A percentile compares a stretch with the other conserved stretches of the same genome.
phyloP scores from a whole-genome alignment of 371 early-diverging fungal species.

The Zychaea mexicana region DNA sequence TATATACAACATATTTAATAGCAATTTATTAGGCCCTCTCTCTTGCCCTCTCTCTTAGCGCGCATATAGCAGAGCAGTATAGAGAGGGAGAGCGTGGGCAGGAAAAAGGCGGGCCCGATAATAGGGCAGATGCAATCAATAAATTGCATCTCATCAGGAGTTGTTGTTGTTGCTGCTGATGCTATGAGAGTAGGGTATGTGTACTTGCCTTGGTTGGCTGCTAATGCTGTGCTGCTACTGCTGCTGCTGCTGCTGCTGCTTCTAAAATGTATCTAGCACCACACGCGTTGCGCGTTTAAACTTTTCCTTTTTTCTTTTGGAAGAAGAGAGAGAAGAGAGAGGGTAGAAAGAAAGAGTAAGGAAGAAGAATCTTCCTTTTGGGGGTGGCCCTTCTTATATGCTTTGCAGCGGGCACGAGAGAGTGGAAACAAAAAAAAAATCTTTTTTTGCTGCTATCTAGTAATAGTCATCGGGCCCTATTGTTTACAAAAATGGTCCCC shows the following conservation, averaged over 20 bases:
- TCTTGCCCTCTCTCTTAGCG: too few relatives aligned
- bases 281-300: neutral
- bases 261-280: neutral
- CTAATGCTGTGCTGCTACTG: neutral
- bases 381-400: slow-evolving; percentile 8
- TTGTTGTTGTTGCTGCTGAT: too few relatives aligned
- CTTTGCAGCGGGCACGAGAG: too few relatives aligned
- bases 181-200: neutral
- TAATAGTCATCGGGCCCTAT: slow-evolving; percentile 26
- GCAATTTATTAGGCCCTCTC: too few relatives aligned
- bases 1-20: too few relatives aligned
- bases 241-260: neutral
- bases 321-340: slow-evolving; percentile 13
- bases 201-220: slow-evolving; percentile 4
- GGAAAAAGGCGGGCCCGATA: neutral
- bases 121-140: slow-evolving; percentile 12
- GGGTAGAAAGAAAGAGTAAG: slow-evolving; percentile 15
- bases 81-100: too few relatives aligned
- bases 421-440: slow-evolving; percentile 12
- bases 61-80: neutral
- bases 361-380: slow-evolving; percentile 8
- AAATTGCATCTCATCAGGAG: slow-evolving; percentile 16
- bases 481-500: slow-evolving; percentile 21
- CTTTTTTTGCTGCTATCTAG: slow-evolving; percentile 4
- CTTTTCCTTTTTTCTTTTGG: slow-evolving; percentile 5